phyloP scores from a whole-genome alignment of 202 grass and related monocot species.

The Zoysia matrella region DNA sequence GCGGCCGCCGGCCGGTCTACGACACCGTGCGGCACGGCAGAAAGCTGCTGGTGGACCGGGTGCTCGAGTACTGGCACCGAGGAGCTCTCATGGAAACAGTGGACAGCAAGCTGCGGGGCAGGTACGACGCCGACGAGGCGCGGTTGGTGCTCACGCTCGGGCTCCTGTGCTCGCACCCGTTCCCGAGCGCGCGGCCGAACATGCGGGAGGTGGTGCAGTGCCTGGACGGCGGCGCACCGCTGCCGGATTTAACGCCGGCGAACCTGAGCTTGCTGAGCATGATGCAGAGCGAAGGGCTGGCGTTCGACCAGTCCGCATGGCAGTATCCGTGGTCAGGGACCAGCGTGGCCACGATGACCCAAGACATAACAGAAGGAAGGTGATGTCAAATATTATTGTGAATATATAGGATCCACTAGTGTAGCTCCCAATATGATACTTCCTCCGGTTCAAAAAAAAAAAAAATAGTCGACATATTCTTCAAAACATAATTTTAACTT shows the following conservation, averaged over 20 bases:
- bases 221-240: conserved; percentile 42
- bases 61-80: conserved; percentile 36
- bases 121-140: conserved; percentile 17
- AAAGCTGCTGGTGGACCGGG: conserved; percentile 20
- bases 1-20: conserved; percentile 4
- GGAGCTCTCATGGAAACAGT: conserved; percentile 17
- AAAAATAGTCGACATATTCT: no score
- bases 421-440: no score
- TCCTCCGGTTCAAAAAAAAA: no score
- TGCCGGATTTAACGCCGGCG: conserved; percentile 39
- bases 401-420: background rate
- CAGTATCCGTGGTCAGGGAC: conserved; percentile 25
- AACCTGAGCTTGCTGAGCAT: conserved; percentile 11
- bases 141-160: conserved; percentile 40
- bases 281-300: conserved; percentile 16
- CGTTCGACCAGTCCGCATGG: background rate
- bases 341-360: conserved; percentile 23
- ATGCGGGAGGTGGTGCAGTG: conserved; percentile 53
- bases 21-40: background rate
- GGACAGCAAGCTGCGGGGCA: background rate
- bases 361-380: conserved; percentile 39
- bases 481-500: no score
- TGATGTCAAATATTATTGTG: background rate
- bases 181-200: conserved; percentile 9
- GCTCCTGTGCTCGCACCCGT: conserved; percentile 36